Evolutionary conservation across 2,329 filamentous ascomycete genomes (phyloP).

Genomic region (Neopestalotiopsis sp.): DNA sequence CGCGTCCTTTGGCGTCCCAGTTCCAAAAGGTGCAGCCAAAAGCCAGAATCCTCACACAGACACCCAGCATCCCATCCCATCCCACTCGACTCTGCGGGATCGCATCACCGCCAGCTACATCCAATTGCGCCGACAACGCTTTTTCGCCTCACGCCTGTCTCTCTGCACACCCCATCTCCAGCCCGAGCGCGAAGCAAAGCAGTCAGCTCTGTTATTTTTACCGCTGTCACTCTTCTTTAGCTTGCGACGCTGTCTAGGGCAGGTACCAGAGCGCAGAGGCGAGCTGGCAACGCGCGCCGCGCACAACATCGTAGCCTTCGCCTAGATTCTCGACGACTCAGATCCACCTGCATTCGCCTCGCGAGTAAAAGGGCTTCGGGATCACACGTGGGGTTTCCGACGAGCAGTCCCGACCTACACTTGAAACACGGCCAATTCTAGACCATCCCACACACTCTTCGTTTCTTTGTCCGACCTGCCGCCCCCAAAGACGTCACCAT

Average conservation of each 20-base stretch:
- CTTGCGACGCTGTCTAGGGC: conserved; percentile 6
- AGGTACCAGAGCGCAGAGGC: conserved; percentile 1
- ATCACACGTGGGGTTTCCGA: conserved; percentile 16
- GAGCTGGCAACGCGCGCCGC: conserved; percentile 1
- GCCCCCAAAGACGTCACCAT: conserved; percentile 29
- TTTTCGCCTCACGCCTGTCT: conserved; percentile 9
- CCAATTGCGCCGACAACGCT: conserved; percentile 1
- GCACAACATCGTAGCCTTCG: not conserved
- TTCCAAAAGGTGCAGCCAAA: not conserved
- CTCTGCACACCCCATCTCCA: conserved; percentile 1
- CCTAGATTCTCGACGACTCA: not conserved
- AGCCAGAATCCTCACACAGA: not conserved
- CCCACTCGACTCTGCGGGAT: not conserved
- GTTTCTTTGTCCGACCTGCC: not conserved
- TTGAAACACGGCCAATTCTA: conserved; percentile 7
- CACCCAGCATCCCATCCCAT: conserved; percentile 12
- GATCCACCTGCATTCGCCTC: not conserved
- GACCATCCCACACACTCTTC: conserved; percentile 5
- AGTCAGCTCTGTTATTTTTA: not conserved
- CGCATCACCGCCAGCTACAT: conserved; percentile 15
- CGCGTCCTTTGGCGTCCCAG: conserved; percentile 20
- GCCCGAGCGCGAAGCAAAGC: not conserved
- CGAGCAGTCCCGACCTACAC: not conserved
- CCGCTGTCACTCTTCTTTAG: not conserved
- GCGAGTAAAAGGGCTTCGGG: not conserved